Evolutionary conservation across 768 basidiomycete species (phyloP).

Genomic region (Amyloporia xantha): DNA sequence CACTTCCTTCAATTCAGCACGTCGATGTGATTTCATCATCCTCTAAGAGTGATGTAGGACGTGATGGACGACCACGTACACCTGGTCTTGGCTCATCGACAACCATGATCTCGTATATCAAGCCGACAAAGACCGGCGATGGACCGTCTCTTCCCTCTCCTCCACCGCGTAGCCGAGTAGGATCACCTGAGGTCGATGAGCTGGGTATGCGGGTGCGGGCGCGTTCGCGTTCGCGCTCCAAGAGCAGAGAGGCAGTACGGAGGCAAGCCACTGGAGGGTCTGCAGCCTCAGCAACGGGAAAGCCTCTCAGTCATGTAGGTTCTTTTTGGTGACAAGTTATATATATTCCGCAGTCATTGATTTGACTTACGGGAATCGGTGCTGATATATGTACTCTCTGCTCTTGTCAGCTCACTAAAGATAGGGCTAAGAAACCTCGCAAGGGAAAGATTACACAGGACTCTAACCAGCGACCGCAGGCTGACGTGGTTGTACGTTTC

Average conservation of each 20-base stretch:
- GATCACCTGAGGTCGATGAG: conserved; percentile 30
- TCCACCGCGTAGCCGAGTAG: conserved; percentile 11
- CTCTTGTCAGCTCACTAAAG: conserved; percentile 60
- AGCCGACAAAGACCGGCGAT: conserved; percentile 42
- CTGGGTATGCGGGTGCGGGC: conserved; percentile 27
- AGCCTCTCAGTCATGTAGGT: conserved; percentile 84
- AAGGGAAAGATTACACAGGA: conserved; percentile 31
- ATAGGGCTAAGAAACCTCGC: conserved; percentile 61
- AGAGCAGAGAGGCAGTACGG: conserved; percentile 18
- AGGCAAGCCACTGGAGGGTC: conserved; percentile 8
- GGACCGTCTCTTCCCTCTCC: conserved; percentile 25
- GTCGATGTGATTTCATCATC: conserved; percentile 5
- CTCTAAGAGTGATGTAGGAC: conserved; percentile 13
- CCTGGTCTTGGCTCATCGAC: conserved; percentile 61
- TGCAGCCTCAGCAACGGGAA: conserved; percentile 40
- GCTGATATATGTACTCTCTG: conserved; percentile 15
- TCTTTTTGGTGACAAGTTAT: conserved; percentile 44
- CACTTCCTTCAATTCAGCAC: conserved; percentile 31
- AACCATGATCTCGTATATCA: conserved; percentile 66
- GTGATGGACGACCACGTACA: conserved; percentile 18
- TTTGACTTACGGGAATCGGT: conserved; percentile 9
- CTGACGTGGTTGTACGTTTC: too few relatives aligned
- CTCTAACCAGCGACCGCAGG: background rate
- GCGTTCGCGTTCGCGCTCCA: conserved; percentile 20
- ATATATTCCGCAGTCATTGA: conserved; percentile 20